Percentiles rank a stretch among this genome's conserved stretches.
Conservation (phyloP, 169 alveolate genomes). For the Babesia ovata region DNA sequence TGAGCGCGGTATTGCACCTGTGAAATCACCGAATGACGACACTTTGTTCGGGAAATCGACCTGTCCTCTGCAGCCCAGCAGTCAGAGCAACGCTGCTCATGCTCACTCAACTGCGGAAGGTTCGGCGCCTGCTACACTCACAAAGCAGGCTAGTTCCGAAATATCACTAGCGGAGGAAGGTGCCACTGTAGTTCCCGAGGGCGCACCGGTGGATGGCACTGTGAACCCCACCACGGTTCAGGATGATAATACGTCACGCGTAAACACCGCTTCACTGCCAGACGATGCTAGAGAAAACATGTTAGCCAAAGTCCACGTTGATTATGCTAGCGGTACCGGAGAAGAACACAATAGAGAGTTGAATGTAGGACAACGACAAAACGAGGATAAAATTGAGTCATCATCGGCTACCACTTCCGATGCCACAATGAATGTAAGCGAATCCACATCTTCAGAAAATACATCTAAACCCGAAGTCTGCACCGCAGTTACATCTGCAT, state of each 20-base stretch:
- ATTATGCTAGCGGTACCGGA: too few species aligned
- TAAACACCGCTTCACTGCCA: too few species aligned
- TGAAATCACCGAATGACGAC: constrained; percentile 60
- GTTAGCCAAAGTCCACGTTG: not conserved
- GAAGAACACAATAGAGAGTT: not conserved
- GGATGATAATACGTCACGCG: not conserved
- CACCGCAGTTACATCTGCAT: not conserved
- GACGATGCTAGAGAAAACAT: not conserved
- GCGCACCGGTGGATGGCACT: too few species aligned
- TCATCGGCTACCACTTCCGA: not conserved
- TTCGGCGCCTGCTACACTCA: too few species aligned
- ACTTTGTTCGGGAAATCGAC: constrained; percentile 12
- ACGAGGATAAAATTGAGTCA: too few species aligned
- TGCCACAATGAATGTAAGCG: not conserved
- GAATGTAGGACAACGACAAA: not conserved
- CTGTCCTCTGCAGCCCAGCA: not conserved
- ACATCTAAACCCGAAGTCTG: not conserved
- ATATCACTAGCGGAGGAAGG: not conserved
- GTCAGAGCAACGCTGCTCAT: too few species aligned
- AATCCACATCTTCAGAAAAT: too few species aligned
- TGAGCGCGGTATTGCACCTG: constrained; percentile 43
- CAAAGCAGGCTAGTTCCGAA: not conserved
- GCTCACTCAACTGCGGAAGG: too few species aligned
- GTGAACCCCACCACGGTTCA: too few species aligned
- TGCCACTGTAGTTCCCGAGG: not conserved